Conservation (phyloP, 345 rosid species). For the Boechera retrofracta region DNA sequence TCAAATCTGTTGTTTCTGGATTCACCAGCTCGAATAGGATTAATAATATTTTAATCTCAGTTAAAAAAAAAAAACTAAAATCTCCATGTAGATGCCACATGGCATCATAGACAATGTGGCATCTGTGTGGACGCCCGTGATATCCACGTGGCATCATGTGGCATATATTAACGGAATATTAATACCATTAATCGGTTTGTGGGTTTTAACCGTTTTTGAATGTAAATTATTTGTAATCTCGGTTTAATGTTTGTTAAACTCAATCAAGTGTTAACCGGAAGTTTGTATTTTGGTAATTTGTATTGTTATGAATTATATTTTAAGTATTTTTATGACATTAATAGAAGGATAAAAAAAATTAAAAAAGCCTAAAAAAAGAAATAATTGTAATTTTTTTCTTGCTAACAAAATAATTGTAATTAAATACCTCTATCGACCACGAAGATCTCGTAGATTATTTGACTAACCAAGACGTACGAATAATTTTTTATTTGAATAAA, state of each 20-base stretch:
- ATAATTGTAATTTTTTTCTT: not conserved
- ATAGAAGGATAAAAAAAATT: not conserved
- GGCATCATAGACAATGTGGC: no score
- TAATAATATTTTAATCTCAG: no score
- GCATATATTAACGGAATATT: no score
- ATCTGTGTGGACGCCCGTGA: no score
- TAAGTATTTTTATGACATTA: not conserved
- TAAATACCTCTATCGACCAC: constrained; percentile 37
- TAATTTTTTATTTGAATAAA: constrained; percentile 31
- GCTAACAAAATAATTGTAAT: not conserved
- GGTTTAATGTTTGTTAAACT: not conserved
- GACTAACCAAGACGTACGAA: constrained; percentile 46
- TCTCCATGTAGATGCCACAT: no score
- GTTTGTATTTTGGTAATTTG: not conserved
- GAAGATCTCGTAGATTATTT: constrained; percentile 47
- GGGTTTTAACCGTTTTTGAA: no score
- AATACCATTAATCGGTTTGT: no score
- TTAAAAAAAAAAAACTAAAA: no score
- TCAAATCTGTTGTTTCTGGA: no score
- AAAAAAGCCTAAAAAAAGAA: not conserved
- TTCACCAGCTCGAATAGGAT: no score
- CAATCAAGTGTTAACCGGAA: not conserved
- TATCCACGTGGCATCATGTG: no score
- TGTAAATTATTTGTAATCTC: not conserved
- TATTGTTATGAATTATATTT: not conserved